Evolutionary conservation across 306 rosid species (phyloP), one percentile per base, ranked within the genome.

Genomic region (Glycine tomentella): DNA sequence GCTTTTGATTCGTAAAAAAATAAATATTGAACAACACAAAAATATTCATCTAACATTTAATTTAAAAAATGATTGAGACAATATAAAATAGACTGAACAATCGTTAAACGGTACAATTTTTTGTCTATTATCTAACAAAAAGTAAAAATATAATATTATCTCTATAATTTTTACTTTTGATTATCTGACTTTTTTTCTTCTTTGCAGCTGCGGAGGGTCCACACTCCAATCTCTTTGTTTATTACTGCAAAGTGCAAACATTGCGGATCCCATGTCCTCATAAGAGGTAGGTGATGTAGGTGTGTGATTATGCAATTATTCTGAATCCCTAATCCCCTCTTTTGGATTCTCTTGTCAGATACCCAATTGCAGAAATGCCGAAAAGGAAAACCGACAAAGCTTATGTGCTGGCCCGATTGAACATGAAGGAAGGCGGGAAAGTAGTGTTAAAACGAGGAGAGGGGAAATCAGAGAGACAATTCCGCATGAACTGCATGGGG

Each of bases 241-340:
- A 95, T 72, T 93, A 95, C 89, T 93, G 99, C 93, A n/a, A n/a
- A n/a, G n/a, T n/a, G n/a, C n/a, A 92, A 95, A 76, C 94, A 95
- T 87, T 95, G 99, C 73, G 95, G 93, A 61, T 95, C 97, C 45
- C 99, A 95, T 55, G 94, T 95, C 67, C 90, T 95, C 80, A 95
- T 95, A 9, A 95, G 98, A 38, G 97, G 97, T 94, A 38, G 6
- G 20, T 20, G 20, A 20, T 20, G 14, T 3, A 38, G 3, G 5
- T 3, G 4, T 38, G 42, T 3, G 4, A 20, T 20, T 20, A 20
- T 20, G 20, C 20, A 20, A 20, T 20, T 20, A 20, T 20, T 20
- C 20, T 38, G 4, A 38, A 38, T 4, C 3, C 5, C 8, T 7
- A 2, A 44, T 11, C 8, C 5, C 9, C 6, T 38, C 49, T 36